Evolutionary conservation across 345 rosid species (phyloP).

Genomic region (Dipteronia dyeriana): DNA sequence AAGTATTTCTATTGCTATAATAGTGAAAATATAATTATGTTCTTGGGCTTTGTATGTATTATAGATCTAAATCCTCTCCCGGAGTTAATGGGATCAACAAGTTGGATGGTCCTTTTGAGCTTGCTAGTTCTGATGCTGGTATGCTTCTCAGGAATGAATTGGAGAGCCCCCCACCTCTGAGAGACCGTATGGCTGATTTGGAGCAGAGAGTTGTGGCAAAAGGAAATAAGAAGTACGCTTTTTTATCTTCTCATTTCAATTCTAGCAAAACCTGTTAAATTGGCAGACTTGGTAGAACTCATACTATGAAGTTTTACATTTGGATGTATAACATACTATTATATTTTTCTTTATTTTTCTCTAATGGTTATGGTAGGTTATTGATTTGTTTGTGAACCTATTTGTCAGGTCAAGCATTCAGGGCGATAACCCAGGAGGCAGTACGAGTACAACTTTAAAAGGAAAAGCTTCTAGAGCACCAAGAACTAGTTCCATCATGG

Average conservation of each 20-base stretch:
- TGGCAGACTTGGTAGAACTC: not conserved
- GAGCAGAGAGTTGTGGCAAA: constrained; percentile 63
- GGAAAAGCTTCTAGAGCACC: constrained; percentile 69
- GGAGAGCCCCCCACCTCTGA: constrained; percentile 55
- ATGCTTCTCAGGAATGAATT: constrained; percentile 53
- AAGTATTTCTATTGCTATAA: not conserved
- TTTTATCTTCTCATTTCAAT: constrained; percentile 20
- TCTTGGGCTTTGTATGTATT: constrained; percentile 18
- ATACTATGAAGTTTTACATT: not conserved
- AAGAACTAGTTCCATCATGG: constrained; percentile 64
- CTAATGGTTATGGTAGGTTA: constrained; percentile 2
- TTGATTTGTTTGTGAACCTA: constrained; percentile 24
- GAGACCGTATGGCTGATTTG: constrained; percentile 48
- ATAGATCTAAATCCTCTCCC: constrained; percentile 71
- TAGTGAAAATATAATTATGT: not conserved
- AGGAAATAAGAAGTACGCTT: constrained; percentile 69
- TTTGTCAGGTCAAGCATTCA: constrained; percentile 58
- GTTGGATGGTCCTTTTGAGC: constrained; percentile 60
- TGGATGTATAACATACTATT: constrained; percentile 3
- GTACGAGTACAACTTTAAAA: constrained; percentile 57
- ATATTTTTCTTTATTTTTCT: not conserved
- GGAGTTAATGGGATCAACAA: constrained; percentile 64
- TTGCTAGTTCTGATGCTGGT: constrained; percentile 61
- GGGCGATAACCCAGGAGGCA: constrained; percentile 54
- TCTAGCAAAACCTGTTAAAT: not conserved